Conservation (phyloP, 768 basidiomycete genomes). For the Exidia glandulosa region DNA sequence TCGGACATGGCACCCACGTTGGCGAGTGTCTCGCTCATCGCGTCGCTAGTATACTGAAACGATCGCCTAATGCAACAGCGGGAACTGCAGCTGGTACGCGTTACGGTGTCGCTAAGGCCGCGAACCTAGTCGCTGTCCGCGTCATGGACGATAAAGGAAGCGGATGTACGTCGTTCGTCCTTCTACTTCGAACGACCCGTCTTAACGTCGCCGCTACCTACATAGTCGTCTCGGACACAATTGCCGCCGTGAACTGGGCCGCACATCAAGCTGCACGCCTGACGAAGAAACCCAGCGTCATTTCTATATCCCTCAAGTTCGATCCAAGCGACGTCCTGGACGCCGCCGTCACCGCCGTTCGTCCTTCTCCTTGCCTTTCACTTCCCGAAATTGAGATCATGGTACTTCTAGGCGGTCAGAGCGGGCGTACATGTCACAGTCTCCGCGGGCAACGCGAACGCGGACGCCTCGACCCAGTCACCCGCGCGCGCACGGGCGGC, state of each 20-base stretch:
- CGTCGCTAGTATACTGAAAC: too few relatives aligned
- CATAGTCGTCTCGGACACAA: too few relatives aligned
- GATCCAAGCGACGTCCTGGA: background rate
- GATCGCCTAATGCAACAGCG: too few relatives aligned
- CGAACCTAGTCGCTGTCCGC: background rate
- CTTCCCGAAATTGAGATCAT: too few relatives aligned
- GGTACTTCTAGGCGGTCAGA: background rate
- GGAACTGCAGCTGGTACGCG: slow-evolving; percentile 4
- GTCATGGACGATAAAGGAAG: slow-evolving; percentile 5
- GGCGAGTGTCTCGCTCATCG: background rate
- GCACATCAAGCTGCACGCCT: background rate
- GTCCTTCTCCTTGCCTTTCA: background rate
- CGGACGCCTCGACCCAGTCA: slow-evolving; percentile 1
- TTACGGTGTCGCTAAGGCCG: slow-evolving; percentile 2
- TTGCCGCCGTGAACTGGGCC: too few relatives aligned
- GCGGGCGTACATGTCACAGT: slow-evolving; percentile 4
- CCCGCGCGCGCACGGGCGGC: slow-evolving; percentile 3
- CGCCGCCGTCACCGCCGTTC: too few relatives aligned
- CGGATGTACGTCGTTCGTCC: too few relatives aligned
- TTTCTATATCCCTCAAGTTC: slow-evolving; percentile 5
- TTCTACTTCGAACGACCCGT: too few relatives aligned
- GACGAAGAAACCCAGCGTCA: background rate
- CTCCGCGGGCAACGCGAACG: slow-evolving; percentile 8
- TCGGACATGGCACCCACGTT: slow-evolving; percentile 2
- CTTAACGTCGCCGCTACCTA: too few relatives aligned